A percentile compares a stretch with the other conserved stretches of the same genome.
phyloP scores from a whole-genome alignment of 2,329 filamentous ascomycete species.

The Sordariomycetes sp. region DNA sequence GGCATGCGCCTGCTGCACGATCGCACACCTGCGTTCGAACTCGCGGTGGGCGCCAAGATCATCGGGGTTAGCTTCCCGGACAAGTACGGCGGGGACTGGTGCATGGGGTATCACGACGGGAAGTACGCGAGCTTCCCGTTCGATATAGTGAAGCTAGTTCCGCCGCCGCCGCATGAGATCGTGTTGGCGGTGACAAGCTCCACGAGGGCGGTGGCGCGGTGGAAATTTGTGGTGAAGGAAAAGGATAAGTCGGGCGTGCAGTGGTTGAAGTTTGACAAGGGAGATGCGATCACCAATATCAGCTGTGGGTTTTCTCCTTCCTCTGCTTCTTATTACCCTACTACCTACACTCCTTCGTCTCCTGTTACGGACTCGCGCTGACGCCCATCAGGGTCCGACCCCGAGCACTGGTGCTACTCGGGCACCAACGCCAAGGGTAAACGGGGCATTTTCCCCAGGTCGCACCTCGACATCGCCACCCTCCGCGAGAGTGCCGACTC shows the following conservation, averaged over 20 bases:
- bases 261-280: slow-evolving; percentile 55
- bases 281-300: slow-evolving; percentile 57
- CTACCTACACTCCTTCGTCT: not conserved
- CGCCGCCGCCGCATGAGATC: slow-evolving; percentile 33
- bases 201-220: slow-evolving; percentile 36
- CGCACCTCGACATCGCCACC: slow-evolving; percentile 33
- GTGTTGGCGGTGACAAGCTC: slow-evolving; percentile 33
- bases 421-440: slow-evolving; percentile 40
- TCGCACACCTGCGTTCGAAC: slow-evolving; percentile 31
- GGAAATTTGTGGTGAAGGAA: slow-evolving; percentile 38
- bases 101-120: slow-evolving; percentile 46
- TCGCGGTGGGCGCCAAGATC: slow-evolving; percentile 36
- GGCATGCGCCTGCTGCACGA: slow-evolving; percentile 34
- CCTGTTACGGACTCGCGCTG: not conserved
- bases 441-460: slow-evolving; percentile 41
- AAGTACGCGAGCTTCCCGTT: slow-evolving; percentile 35
- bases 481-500: slow-evolving; percentile 22
- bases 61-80: slow-evolving; percentile 39
- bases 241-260: slow-evolving; percentile 23
- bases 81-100: slow-evolving; percentile 44
- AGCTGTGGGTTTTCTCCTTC: slow-evolving; percentile 28
- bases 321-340: not conserved
- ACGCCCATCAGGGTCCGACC: slow-evolving; percentile 25
- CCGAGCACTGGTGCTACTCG: slow-evolving; percentile 46
- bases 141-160: slow-evolving; percentile 35